These are phyloP conservation scores for Phytophthora lateralis DNA, from an alignment of 352 stramenopile species.

Conservation along the genomic window DNA sequence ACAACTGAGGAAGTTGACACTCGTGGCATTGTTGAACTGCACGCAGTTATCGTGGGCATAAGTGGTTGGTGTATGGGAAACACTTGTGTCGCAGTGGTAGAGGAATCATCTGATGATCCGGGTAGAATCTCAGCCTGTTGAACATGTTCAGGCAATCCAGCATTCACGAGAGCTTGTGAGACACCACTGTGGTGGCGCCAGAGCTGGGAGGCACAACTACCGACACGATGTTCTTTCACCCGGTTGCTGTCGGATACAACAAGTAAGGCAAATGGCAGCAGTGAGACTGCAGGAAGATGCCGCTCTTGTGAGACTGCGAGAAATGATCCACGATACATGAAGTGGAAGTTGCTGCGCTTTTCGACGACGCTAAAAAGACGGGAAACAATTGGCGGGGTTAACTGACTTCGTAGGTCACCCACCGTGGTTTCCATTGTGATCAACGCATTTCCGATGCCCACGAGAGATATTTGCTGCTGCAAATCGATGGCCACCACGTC, in stretches of 20 bases:
- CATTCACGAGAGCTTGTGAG: slow-evolving; percentile 31
- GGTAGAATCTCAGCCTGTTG: neutral
- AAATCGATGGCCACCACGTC: slow-evolving; percentile 5
- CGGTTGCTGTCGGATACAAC: neutral
- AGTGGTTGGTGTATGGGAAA: slow-evolving; percentile 20
- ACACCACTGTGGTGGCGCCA: slow-evolving; percentile 31
- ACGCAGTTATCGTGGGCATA: neutral
- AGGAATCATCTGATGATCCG: neutral
- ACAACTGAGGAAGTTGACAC: slow-evolving; percentile 15
- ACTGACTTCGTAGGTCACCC: slow-evolving; percentile 19
- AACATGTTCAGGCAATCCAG: slow-evolving; percentile 33
- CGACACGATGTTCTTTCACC: neutral
- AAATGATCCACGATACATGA: slow-evolving; percentile 41
- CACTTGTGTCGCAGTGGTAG: slow-evolving; percentile 4
- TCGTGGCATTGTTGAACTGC: neutral
- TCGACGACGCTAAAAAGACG: slow-evolving; percentile 4
- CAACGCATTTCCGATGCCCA: slow-evolving; percentile 21
- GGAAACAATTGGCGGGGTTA: slow-evolving; percentile 5
- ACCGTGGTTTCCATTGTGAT: slow-evolving; percentile 25
- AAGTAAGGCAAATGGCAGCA: slow-evolving; percentile 42
- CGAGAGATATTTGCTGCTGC: slow-evolving; percentile 9
- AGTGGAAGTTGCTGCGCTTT: slow-evolving; percentile 21
- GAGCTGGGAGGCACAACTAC: slow-evolving; percentile 3
- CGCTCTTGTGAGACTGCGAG: slow-evolving; percentile 29
- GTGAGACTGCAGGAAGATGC: slow-evolving; percentile 11